These are phyloP conservation scores for Karstenula rhodostoma DNA, from an alignment of 2,329 filamentous ascomycete species.

Conservation along the genomic window DNA sequence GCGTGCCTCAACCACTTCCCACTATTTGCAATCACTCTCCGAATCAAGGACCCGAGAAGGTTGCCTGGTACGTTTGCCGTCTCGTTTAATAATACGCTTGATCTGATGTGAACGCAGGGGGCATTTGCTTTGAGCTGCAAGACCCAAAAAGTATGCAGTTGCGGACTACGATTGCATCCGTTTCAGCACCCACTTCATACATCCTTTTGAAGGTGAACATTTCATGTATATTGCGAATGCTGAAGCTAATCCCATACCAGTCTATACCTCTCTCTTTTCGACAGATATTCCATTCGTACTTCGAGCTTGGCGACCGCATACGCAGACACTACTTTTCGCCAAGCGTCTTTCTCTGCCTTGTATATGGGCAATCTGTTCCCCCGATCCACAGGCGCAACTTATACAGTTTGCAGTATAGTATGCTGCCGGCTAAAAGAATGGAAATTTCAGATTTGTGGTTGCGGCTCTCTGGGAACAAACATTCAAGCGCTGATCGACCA, in stretches of 20 bases:
- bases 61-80: constrained; percentile 72
- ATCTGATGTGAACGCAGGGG: constrained; percentile 56
- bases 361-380: constrained; percentile 91
- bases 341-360: constrained; percentile 83
- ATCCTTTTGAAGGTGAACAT: constrained; percentile 79
- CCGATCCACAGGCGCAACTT: constrained; percentile 94
- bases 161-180: constrained; percentile 46
- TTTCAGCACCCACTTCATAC: constrained; percentile 73
- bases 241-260: constrained; percentile 16
- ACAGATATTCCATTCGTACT: constrained; percentile 98
- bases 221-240: neutral
- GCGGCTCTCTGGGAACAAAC: constrained; percentile 56
- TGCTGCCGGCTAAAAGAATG: constrained; percentile 84
- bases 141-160: constrained; percentile 64
- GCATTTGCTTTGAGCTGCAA: constrained; percentile 89
- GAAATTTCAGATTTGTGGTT: constrained; percentile 88
- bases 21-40: constrained; percentile 93
- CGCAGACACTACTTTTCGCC: constrained; percentile 95
- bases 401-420: constrained; percentile 97
- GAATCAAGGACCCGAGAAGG: constrained; percentile 89
- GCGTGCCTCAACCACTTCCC: constrained; percentile 98
- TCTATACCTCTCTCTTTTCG: constrained; percentile 87
- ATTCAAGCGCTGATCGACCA: neutral
- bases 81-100: neutral
- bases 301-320: constrained; percentile 89